Base-by-base conservation (phyloP, 805 yeast species). In the Torulaspora gathmanii region DNA sequence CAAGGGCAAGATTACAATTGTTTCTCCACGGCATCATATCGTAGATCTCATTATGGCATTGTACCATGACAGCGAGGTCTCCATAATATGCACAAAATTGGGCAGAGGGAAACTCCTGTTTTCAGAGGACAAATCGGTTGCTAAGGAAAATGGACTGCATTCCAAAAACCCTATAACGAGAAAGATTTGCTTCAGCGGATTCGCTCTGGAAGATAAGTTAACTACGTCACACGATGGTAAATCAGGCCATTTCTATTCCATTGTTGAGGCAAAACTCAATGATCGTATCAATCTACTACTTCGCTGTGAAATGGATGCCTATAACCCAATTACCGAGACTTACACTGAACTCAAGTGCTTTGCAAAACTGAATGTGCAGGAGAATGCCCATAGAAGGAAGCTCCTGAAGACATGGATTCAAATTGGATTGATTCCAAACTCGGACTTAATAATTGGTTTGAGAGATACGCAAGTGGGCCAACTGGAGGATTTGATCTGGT, bases 381-480 rank as follows among this genome's bases (percentile, higher is more conserved):
- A 50, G 27, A 33, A 46, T 1, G 44, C 52, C 25, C 68, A 64
- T 44, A 50, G 66, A 25, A 49, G 52, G 15, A 64, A 64, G 49
- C 38, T 64, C 28, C 47, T 64, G 25, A 60, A 61, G 33, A 59
- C 66, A 23, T 64, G 67, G 68, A 25, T 64, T 16, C 69, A 64
- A 45, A 58, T 63, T 3, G 55, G 52, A 4, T 30, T 63, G 23
- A 34, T 57, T 1, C 65, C 67, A 1, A 31, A 47, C 2, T 58
- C 65, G 11, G 63, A 62, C 46, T 42, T 64, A 1, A 31, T 64
- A 5, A 45, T 64, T n/a, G 69, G 69, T 3, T 42, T 52, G 1
- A 52, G 68, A 47, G 54, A 56, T 33, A 45, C 60, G 1, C 51
- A 52, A 16, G 50, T 47, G 25, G 65, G 66, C 11, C 47, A 47